These are phyloP conservation scores for Lycium barbarum DNA, from an alignment of 257 asterid genomes.

Conservation along the genomic window DNA sequence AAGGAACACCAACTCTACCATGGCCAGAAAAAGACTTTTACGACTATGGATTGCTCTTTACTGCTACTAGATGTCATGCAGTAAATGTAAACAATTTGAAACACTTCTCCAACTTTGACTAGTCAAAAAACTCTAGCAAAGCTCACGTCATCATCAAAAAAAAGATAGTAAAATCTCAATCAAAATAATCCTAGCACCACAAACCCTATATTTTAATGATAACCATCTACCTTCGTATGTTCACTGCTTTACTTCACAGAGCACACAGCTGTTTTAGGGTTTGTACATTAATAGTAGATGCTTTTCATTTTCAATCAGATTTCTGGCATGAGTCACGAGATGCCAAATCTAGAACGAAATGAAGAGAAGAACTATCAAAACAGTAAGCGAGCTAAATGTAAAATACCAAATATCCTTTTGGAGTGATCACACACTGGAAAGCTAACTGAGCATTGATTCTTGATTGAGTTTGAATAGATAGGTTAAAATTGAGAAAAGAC, in stretches of 20 bases:
- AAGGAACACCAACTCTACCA: constrained; percentile 48
- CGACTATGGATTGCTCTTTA: neutral
- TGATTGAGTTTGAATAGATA: neutral
- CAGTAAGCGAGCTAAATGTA: neutral
- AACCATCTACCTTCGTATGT: neutral
- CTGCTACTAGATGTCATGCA: neutral
- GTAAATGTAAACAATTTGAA: neutral
- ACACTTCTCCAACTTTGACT: neutral
- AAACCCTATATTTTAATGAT: neutral
- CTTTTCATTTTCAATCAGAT: neutral
- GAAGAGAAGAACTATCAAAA: neutral
- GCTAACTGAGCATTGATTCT: constrained; percentile 3
- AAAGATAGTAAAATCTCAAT: neutral
- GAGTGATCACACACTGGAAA: neutral
- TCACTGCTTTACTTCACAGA: neutral
- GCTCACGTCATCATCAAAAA: neutral
- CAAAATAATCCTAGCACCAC: neutral
- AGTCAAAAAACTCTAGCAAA: neutral
- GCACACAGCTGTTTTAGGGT: neutral
- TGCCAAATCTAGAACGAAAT: neutral
- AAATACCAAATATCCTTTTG: neutral
- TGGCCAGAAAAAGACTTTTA: neutral
- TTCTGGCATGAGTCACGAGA: neutral
- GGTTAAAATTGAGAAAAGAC: constrained; percentile 24
- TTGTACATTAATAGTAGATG: neutral